Evolutionary conservation across 2,329 filamentous ascomycete genomes (phyloP).

Genomic region (Stemphylium beticola): DNA sequence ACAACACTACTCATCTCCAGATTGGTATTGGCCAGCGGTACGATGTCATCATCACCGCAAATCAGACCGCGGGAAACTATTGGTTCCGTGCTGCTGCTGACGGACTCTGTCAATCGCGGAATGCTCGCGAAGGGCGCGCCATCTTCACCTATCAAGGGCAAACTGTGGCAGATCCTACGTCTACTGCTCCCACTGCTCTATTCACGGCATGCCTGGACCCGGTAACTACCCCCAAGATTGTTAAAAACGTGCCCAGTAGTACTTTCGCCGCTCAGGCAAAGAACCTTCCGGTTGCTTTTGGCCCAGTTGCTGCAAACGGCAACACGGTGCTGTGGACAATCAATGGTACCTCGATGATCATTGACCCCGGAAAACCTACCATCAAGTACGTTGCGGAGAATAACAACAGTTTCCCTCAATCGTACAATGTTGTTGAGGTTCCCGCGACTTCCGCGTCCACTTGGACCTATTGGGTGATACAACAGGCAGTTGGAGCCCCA

Average conservation of each 20-base stretch:
- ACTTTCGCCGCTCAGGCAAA: constrained; percentile 35
- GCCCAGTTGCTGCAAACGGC: constrained; percentile 34
- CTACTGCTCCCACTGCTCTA: constrained; percentile 26
- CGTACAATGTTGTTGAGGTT: constrained; percentile 53
- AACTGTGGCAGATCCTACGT: constrained; percentile 46
- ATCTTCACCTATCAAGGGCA: constrained; percentile 49
- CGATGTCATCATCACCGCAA: constrained; percentile 45
- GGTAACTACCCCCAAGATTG: constrained; percentile 42
- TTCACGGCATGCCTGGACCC: constrained; percentile 47
- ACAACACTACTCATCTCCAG: constrained; percentile 47
- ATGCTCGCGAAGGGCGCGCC: constrained; percentile 40
- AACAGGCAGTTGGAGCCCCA: constrained; percentile 45
- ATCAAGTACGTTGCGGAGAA: constrained; percentile 51
- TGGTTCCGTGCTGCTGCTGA: constrained; percentile 44
- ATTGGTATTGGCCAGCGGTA: constrained; percentile 50
- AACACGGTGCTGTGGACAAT: constrained; percentile 43
- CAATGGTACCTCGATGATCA: constrained; percentile 55
- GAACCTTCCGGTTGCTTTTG: constrained; percentile 38
- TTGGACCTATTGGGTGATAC: constrained; percentile 58
- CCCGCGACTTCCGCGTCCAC: constrained; percentile 30
- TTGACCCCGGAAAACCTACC: constrained; percentile 58
- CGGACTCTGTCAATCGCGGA: constrained; percentile 29
- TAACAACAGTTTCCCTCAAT: constrained; percentile 49
- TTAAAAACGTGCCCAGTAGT: constrained; percentile 40
- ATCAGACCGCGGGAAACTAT: constrained; percentile 39